Base-by-base conservation (phyloP, 1,284 basidiomycete genomes). In the Austropuccinia psidii region DNA sequence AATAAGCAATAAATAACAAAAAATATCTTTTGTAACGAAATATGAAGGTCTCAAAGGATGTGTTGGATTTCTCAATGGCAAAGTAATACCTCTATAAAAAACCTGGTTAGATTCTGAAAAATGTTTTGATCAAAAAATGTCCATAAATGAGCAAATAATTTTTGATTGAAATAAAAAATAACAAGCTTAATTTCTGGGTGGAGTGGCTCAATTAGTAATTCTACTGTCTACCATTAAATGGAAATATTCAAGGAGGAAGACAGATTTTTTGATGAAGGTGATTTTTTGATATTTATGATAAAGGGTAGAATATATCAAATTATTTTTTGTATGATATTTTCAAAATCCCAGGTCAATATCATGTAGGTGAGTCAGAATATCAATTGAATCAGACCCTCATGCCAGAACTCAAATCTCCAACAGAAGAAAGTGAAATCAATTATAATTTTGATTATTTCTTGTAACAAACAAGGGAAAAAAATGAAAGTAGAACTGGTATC, bases 341-440 rank as follows among this genome's bases (percentile, higher is more conserved):
- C n/a, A n/a, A n/a, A n/a, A n/a, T n/a, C n/a, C n/a, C n/a, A 62
- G 60, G 60, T 3, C 39, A 62, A 29, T 62, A 62, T 24, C 21
- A 43, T 1, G 19, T 62, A 7, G 31, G 13, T 9, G 55, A 58
- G 4, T 17, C 55, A 4, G 55, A 31, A 4, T 64, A 64, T n/a
- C 17, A 21, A 3, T n/a, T 58, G 9, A 37, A 13, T 4, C 17
- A 15, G 55, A 37, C 13, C 29, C 7, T 33, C 3, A 49, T 64
- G 1, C 61, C 61, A 1, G 27, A n/a, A 5, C 49, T 43, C 41
- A 64, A 64, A 43, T 19, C 24, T 7, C 61, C 39, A 7, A 43
- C 61, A 1, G 19, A 21, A 24, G 33, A 47, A 41, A 8, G 31
- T 15, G n/a, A 8, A 1, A 6, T 5, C n/a, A 64, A 64, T 43